A percentile compares a stretch with the other conserved stretches of the same genome.
Evolutionary conservation across 169 alveolate species (phyloP).

Genomic region (Neospora caninum): DNA sequence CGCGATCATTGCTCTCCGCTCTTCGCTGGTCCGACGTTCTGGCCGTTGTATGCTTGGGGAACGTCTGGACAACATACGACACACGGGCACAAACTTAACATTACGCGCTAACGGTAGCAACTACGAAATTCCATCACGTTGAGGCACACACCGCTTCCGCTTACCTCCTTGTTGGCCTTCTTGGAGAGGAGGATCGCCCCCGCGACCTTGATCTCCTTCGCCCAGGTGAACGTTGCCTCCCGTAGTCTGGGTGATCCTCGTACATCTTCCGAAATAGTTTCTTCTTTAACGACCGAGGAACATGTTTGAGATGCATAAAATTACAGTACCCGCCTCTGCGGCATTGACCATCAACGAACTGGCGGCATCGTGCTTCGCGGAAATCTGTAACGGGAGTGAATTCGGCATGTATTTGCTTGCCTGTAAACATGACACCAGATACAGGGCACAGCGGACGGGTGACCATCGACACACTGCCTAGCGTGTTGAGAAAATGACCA

Average conservation of each 20-base stretch:
- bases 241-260: slow-evolving; percentile 97
- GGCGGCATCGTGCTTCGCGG: slow-evolving; percentile 97
- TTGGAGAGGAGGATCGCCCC: slow-evolving; percentile 42
- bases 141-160: neutral
- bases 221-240: slow-evolving; percentile 77
- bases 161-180: neutral
- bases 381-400: slow-evolving; percentile 99
- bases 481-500: neutral
- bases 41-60: slow-evolving; percentile 59
- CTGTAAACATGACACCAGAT: slow-evolving; percentile 76
- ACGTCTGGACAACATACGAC: slow-evolving; percentile 1
- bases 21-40: slow-evolving; percentile 69
- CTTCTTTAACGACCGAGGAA: slow-evolving; percentile 92
- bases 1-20: slow-evolving; percentile 75
- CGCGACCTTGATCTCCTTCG: slow-evolving; percentile 73
- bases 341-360: slow-evolving; percentile 98
- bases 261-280: slow-evolving; percentile 95
- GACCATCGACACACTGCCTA: neutral
- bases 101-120: neutral
- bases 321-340: slow-evolving; percentile 95
- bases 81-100: neutral
- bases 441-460: too few species aligned
- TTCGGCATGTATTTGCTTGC: slow-evolving; percentile 92
- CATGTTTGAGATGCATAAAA: slow-evolving; percentile 98
- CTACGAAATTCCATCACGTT: neutral